Base-by-base conservation (phyloP, 1,284 basidiomycete species). In the Malassezia psittaci region DNA sequence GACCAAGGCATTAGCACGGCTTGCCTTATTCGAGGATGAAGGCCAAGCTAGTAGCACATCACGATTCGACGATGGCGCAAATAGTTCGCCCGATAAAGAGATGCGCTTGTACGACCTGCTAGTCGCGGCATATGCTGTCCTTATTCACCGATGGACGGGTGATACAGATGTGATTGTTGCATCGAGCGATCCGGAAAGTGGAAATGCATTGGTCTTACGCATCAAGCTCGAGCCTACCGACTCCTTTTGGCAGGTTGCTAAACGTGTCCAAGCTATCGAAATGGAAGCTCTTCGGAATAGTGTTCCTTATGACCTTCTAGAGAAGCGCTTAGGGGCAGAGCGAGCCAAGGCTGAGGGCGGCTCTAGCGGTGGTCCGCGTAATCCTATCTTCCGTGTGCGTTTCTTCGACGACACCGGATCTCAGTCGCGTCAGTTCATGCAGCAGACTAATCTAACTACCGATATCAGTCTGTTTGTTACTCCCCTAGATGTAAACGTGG, bases 141-240 rank as follows among this genome's bases (percentile, higher is more conserved):
- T 98, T 35, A 79, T 99, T 12, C 90, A 96, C 78, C 82, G 94
- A 40, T 96, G 91, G 78, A 96, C 94, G 0, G 90, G 88, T 49
- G 94, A 99, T 76, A 91, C 85, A 12, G 90, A 96, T 67, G 80
- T 99, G 61, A 82, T 96, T 59, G 86, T 98, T 65, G 91, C 88
- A 48, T 90, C 90, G 1, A 91, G 89, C 15, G 86, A 68, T 24
- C 72, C 75, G 9, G 79, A 82, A n/a, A 83, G 82, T 1, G 81
- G 82, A 36, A 83, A 87, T 57, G 90, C 91, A 7, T 79, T 96
- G 39, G 81, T 96, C 35, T 81, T 98, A 50, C 83, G 90, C 39
- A 78, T 96, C 54, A 82, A 85, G 29, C 79, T 96, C 41, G 88
- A 91, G 60, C 85, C 90, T 0, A 81, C 82, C 35, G 88, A 91